Evolutionary conservation across 805 yeast genomes (phyloP), one percentile per base, ranked within the genome.

Genomic region (Yamadazyma laniorum): DNA sequence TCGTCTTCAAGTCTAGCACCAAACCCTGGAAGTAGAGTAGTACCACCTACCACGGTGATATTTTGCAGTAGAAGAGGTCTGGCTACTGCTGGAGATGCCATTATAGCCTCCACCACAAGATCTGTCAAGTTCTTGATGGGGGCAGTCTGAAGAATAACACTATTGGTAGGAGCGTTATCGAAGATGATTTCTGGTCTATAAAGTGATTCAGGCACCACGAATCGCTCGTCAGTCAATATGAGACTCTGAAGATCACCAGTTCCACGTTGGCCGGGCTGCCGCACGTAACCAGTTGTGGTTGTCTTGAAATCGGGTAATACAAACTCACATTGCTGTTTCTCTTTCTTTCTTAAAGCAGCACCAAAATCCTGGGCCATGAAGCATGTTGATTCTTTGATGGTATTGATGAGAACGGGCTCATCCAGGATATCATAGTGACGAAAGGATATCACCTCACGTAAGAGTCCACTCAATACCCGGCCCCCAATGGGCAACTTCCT

Each of bases 361-460:
- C 59, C 63, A 50, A 79, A 86, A 50, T 85, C 77, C 15, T 49
- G 44, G 0, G 91, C 79, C n/a, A 86, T 77, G 66, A 77, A 80
- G 58, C 86, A 74, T 25, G 91, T 65, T 42, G 75, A 68, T 53
- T 90, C 96, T 53, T 93, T 93, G 48, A 95, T 85, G 33, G 84
- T 80, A 54, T 89, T 87, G 34, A 93, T 81, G 32, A 93, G 63
- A 2, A 85, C 68, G 0, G 95, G 82, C 59, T 95, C 99, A 44
- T 93, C 96, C 55, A 87, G 80, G 49, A 93, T 89, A 53, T 93
- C 91, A 58, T 90, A 93, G 64, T 93, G 93, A 37, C 97, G 71
- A 55, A 85, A 93, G 2, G 96, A 87, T 9, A 91, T 77, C 34
- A 86, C 72, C 54, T 93, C 98, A 45, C 89, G 73, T 36, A 95